Base-by-base conservation (phyloP, 441 rosid genomes). In the Erodium moschatum region DNA sequence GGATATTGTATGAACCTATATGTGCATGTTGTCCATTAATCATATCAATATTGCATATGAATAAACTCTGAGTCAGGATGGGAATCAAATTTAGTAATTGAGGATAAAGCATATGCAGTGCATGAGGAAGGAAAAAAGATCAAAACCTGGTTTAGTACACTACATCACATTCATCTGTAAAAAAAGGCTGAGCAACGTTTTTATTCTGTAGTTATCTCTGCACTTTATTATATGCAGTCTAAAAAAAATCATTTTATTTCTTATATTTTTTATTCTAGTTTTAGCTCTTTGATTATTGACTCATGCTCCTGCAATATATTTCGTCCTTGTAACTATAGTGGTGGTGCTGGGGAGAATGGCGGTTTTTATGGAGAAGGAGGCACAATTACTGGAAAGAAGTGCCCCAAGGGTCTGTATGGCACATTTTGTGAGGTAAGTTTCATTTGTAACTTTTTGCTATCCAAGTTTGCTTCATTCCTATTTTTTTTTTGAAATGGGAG, bases 341-440 rank as follows among this genome's bases (percentile, higher is more conserved):
- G 99, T 77, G 99, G 99, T 75, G 82, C 89, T 70, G 99, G 96
- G 52, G 77, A 81, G 69, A 77, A 83, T 79, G 94, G 91, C 66
- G 96, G 97, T 69, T 89, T 73, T 70, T 83, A 80, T 68, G 99
- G 99, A 66, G 91, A 84, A 71, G 78, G 69, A 52, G 99, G 99
- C 76, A 89, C 99, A 6, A 77, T 89, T 68, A 89, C 97, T 65
- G 99, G 99, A 33, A 91, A 84, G 74, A 86, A 75, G 72, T 94
- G 99, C 70, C 99, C 99, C 21, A 82, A 80, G 77, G 99, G 99
- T 33, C 97, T 94, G 73, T 86, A 83, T 81, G 97, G 99, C 79
- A 89, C 91, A 79, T 94, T 88, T 76, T 94, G 99, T 76, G 65
- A 78, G 89, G 99, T 94, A 84, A 65, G 79, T 66, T 70, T 33